A percentile compares a stretch with the other conserved stretches of the same genome.
These are phyloP conservation scores for Pichia sp. DNA, from an alignment of 1,139 yeast species.

Conservation along the genomic window DNA sequence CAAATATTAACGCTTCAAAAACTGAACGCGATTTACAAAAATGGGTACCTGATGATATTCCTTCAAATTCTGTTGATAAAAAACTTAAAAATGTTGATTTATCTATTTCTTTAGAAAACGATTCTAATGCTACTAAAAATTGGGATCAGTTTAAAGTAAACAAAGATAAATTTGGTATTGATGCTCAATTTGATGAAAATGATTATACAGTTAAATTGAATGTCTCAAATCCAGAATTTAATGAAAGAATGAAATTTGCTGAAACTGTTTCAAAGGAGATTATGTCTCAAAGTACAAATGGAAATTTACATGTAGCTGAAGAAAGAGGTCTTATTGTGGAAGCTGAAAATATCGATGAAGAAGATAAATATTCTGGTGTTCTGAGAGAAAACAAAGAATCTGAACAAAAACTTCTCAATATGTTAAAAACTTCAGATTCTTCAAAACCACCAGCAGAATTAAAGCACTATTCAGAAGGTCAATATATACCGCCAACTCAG, in stretches of 20 bases:
- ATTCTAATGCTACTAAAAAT: constrained; percentile 16
- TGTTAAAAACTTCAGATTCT: constrained; percentile 20
- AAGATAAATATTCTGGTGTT: constrained; percentile 94
- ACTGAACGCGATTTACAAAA: constrained; percentile 66
- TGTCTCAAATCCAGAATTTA: constrained; percentile 67
- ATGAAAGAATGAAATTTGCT: constrained; percentile 61
- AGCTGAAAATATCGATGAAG: constrained; percentile 86
- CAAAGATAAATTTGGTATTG: constrained; percentile 82
- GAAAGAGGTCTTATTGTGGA: constrained; percentile 78
- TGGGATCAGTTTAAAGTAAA: constrained; percentile 97
- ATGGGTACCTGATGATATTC: constrained; percentile 71
- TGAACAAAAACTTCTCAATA: constrained; percentile 25
- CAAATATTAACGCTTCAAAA: constrained; percentile 36
- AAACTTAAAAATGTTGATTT: not conserved
- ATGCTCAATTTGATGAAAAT: constrained; percentile 81
- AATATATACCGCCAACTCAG: constrained; percentile 60
- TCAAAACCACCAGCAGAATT: constrained; percentile 14
- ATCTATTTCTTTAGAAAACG: constrained; percentile 36
- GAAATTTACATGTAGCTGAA: constrained; percentile 79
- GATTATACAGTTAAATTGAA: constrained; percentile 83
- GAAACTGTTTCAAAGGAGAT: constrained; percentile 78
- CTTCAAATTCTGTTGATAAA: not conserved
- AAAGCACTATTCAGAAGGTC: constrained; percentile 29
- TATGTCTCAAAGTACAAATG: constrained; percentile 54
- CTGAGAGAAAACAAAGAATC: constrained; percentile 42